A percentile compares a stretch with the other conserved stretches of the same genome.
Evolutionary conservation across 2,329 filamentous ascomycete species (phyloP).

Genomic region (Didymella pomorum): DNA sequence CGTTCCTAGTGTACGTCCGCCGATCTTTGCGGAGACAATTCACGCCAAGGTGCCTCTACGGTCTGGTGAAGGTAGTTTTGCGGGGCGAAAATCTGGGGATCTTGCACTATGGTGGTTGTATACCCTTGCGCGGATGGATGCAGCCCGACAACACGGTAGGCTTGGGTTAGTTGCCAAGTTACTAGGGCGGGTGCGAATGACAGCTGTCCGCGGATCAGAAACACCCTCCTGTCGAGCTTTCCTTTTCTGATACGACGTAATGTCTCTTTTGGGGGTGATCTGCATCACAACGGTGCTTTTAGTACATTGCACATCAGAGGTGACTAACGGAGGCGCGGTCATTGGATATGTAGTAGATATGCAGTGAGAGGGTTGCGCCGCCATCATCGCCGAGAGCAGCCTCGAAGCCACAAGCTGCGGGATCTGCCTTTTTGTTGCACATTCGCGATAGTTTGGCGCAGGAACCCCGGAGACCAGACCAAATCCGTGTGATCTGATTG

Average conservation of each 20-base stretch:
- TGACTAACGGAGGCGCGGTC: constrained; percentile 7
- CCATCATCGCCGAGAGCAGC: constrained; percentile 1
- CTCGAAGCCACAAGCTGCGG: constrained; percentile 4
- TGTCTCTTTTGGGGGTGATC: constrained; percentile 5
- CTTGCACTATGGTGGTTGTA: background rate
- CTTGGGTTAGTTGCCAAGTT: constrained; percentile 4
- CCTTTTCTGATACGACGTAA: constrained; percentile 9
- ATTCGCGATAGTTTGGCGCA: background rate
- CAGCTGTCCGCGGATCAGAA: background rate
- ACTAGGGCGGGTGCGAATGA: background rate
- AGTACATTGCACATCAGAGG: background rate
- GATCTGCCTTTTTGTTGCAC: background rate
- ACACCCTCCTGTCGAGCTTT: background rate
- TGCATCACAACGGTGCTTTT: constrained; percentile 1
- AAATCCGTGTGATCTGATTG: constrained; percentile 5
- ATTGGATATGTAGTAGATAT: background rate
- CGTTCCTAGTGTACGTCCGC: background rate
- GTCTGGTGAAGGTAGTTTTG: background rate
- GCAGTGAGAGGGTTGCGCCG: background rate
- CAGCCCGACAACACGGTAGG: constrained; percentile 4
- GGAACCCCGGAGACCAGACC: background rate
- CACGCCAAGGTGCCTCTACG: background rate
- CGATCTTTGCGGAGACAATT: constrained; percentile 11
- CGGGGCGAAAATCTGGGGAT: constrained; percentile 1
- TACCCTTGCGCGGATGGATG: constrained; percentile 5